Conservation (phyloP, 2,329 filamentous ascomycete species). For the Sclerotinia subarctica region DNA sequence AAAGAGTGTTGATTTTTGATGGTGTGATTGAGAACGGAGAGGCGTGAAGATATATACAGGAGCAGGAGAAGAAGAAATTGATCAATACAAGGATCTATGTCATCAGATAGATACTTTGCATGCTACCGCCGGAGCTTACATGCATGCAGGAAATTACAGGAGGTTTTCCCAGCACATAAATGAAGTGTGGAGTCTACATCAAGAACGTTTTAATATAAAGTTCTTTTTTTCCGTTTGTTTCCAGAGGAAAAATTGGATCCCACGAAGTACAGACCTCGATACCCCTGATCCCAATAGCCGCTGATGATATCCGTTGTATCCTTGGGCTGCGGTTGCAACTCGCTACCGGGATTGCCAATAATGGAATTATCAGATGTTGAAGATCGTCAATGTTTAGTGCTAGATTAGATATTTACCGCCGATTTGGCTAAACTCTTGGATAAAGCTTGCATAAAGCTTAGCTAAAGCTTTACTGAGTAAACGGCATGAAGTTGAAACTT, state of each 20-base stretch:
- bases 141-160: constrained; percentile 7
- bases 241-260: background rate
- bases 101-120: background rate
- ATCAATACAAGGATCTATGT: background rate
- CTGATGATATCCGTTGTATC: background rate
- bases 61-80: background rate
- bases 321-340: too few species aligned
- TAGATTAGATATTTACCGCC: too few species aligned
- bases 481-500: background rate
- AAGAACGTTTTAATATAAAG: background rate
- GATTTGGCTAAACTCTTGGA: background rate
- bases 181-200: background rate
- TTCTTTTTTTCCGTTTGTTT: background rate
- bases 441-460: background rate
- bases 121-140: background rate
- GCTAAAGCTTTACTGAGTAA: background rate
- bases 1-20: background rate
- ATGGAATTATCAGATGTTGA: background rate
- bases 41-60: background rate
- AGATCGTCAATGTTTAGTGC: background rate
- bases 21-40: background rate
- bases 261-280: too few species aligned
- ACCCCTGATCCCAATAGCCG: background rate
- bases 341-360: background rate
- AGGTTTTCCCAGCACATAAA: background rate